phyloP scores from a whole-genome alignment of 108 stramenopile genomes.

The Fragilariopsis cylindrus region DNA sequence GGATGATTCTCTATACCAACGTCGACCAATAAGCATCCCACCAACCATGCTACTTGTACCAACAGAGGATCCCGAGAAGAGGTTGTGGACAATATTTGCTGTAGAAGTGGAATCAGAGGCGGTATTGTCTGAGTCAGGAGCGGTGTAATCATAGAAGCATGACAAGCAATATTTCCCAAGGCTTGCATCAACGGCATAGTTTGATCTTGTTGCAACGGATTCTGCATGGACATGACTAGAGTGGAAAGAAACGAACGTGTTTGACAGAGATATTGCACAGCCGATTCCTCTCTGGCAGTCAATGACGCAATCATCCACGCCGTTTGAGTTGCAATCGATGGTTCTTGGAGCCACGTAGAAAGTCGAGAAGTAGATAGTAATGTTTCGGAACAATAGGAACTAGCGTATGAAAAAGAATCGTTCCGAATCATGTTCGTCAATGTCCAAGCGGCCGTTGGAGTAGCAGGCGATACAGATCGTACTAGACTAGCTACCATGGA shows the following conservation, averaged over 20 bases:
- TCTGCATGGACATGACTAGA: constrained; percentile 14
- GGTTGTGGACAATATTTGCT: neutral
- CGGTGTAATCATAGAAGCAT: constrained; percentile 1
- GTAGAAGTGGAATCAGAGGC: constrained; percentile 9
- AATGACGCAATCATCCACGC: constrained; percentile 41
- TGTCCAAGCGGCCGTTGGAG: constrained; percentile 36
- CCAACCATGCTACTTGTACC: constrained; percentile 30
- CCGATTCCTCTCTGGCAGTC: constrained; percentile 29
- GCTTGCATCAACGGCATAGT: constrained; percentile 28
- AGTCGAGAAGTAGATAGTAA: constrained; percentile 17
- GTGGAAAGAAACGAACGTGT: constrained; percentile 21
- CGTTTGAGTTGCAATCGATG: constrained; percentile 28
- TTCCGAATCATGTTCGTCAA: constrained; percentile 44
- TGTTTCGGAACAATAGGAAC: constrained; percentile 30
- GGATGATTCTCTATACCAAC: constrained; percentile 34
- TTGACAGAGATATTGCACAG: constrained; percentile 32
- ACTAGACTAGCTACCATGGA: constrained; percentile 21
- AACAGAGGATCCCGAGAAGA: constrained; percentile 8
- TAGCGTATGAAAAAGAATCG: constrained; percentile 27
- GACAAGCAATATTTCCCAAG: constrained; percentile 32
- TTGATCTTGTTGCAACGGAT: constrained; percentile 22
- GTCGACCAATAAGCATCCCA: constrained; percentile 39
- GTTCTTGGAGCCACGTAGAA: constrained; percentile 27
- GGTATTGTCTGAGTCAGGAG: constrained; percentile 10
- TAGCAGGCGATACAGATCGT: constrained; percentile 13